Percentiles rank a stretch among this genome's conserved stretches.
phyloP scores from a whole-genome alignment of 768 basidiomycete species.

The Chalciporus piperatus region DNA sequence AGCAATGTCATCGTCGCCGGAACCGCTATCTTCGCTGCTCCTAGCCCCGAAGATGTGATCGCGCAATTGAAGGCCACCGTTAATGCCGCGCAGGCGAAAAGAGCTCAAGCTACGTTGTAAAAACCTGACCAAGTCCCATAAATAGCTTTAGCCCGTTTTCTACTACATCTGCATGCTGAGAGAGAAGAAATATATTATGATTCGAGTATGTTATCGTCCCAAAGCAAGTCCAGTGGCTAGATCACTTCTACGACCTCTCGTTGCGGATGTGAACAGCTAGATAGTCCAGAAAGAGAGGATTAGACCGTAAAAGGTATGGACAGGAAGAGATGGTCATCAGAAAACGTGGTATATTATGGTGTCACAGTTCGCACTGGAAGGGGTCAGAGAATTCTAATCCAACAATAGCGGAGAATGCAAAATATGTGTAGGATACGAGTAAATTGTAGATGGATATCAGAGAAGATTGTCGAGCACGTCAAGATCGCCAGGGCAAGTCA shows the following conservation, averaged over 20 bases:
- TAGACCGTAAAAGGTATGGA: constrained; percentile 20
- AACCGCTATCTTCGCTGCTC: constrained; percentile 86
- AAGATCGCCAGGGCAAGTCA: constrained; percentile 8
- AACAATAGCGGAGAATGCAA: constrained; percentile 28
- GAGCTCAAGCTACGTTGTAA: constrained; percentile 17
- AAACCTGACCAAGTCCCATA: too few relatives aligned
- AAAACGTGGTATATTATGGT: constrained; percentile 27
- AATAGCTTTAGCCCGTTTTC: too few relatives aligned
- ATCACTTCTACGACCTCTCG: constrained; percentile 6
- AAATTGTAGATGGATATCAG: constrained; percentile 26
- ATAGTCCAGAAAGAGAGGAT: constrained; percentile 18
- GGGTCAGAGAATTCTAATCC: constrained; percentile 28
- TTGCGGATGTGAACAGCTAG: too few relatives aligned
- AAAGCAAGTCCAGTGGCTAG: constrained; percentile 16
- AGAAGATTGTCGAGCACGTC: constrained; percentile 27
- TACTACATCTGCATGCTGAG: neutral
- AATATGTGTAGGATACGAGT: constrained; percentile 27
- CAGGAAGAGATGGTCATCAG: constrained; percentile 27
- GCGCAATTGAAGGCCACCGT: constrained; percentile 65
- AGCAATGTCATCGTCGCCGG: constrained; percentile 99
- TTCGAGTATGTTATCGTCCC: constrained; percentile 24
- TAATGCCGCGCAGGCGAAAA: constrained; percentile 59
- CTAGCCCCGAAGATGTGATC: constrained; percentile 80
- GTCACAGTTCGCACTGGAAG: constrained; percentile 26
- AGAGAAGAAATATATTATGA: constrained; percentile 22